Evolutionary conservation across 23 red algal genomes (phyloP), one percentile per base, ranked within the genome.

Genomic region (Cyanidium caldarium): DNA sequence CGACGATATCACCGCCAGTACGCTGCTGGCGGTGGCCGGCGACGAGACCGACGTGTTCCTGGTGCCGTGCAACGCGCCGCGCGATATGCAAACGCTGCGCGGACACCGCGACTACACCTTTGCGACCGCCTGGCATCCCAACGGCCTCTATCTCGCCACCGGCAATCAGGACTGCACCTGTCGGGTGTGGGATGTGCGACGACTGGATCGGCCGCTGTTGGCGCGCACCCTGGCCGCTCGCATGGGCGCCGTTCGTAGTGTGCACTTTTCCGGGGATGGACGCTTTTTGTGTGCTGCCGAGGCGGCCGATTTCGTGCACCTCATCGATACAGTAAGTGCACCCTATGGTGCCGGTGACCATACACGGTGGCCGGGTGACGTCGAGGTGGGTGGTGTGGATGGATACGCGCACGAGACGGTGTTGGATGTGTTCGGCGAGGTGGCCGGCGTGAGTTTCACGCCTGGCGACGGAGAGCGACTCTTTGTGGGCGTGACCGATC

Each of bases 101-200:
- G 85, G 85, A 33, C 89, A 94, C 45, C 78, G 43, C 17, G 66
- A 94, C 42, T 87, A 73, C 65, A 82, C 82, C 34, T 94, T 94
- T 67, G 83, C 89, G 41, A 87, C 89, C 28, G 76, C 70, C 0
- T 94, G 89, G 89, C 82, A 87, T 38, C 89, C 89, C 3, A 70
- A 81, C 39, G 89, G 89, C 0, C 34, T 77, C 10, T 21, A 86
- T 10, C 65, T 94, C 14, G 89, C 89, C 3, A 94, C 89, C 17
- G 89, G 89, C 17, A 83, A 76, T 35, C 89, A 94, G 68, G 89
- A 94, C 68, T 35, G 82, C 35, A 94, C 89, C 14, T 77, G 69
- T 46, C 89, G 89, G 25, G 71, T 94, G 21, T 94, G 89, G 89
- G 89, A 94, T 82, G 51, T 61, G 23, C 51, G 51, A 28, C 51